Base-by-base conservation (phyloP, 1,139 yeast species). In the Blastobotrys aristatus region DNA sequence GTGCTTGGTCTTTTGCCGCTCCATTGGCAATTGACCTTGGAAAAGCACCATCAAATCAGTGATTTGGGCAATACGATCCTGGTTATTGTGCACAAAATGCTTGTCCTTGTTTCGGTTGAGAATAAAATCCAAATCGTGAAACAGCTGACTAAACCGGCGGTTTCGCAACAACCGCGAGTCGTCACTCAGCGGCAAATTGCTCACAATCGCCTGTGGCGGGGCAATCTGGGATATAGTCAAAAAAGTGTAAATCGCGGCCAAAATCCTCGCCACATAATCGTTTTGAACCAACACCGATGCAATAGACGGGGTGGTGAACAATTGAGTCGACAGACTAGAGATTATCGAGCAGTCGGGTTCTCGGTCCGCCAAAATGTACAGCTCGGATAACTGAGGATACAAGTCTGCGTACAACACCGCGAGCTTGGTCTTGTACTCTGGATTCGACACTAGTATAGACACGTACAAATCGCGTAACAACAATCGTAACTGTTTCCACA, bases 311-410 rank as follows among this genome's bases (percentile, higher is more conserved):
- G 94, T 83, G 1, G 96, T 88, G 62, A 89, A 89, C 11, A 90
- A 69, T 62, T 92, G 97, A 1, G 96, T 85, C 0, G 96, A 84
- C 18, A 92, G 62, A 7, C 82, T 75, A 32, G 83, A 74, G 78
- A 89, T 79, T 20, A 88, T 73, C 34, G 89, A 84, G 53, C 78
- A 72, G 56, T 90, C 96, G 0, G 95, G 94, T 52, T 89, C 97
- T 41, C 90, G 71, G 53, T 86, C 95, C 48, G 80, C 74, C 0
- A 77, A 72, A 50, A 82, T 75, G 62, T 77, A 88, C 74, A 78
- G 76, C 56, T 88, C 90, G 0, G 88, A 80, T n/a, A 89, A 68
- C 2, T 78, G 75, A 0, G 95, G 89, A 61, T 90, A 89, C 0
- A 88, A 71, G 57, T 88, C 95, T 38, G 89, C 84, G 60, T 88